Evolutionary conservation across 2,329 filamentous ascomycete genomes (phyloP), one percentile per base, ranked within the genome.

Genomic region (Tolypocladium ovalisporum): DNA sequence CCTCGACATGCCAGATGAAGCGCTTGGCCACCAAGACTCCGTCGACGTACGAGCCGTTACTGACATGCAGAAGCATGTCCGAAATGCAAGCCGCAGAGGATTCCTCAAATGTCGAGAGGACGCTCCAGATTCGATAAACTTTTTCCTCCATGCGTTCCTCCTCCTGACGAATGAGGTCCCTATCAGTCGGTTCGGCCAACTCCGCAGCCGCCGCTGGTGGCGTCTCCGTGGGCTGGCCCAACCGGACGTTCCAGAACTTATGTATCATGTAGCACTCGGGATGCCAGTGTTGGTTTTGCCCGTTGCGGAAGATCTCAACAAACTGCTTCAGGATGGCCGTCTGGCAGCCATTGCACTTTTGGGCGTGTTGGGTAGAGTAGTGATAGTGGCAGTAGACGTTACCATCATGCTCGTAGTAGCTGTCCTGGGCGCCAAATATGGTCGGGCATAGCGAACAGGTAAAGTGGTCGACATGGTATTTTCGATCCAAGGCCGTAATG

Each of bases 181-280:
- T 87, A 61, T 87, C 83, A 61, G 87, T 83, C 52, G 74, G 70
- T 56, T 83, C 79, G 56, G 78, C 75, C 13, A 71, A 68, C 55
- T 79, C 66, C 34, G 62, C 35, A n/a, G 71, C 62, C 35, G 71
- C 73, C 57, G 71, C 73, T 57, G 79, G 74, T 39, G 77, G 68
- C 13, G 73, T 69, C 58, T 85, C 79, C 44, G 80, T 79, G 13
- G 82, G 78, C 32, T 85, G 80, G 13, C 85, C 84, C 40, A 99
- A 78, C 55, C 94, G 86, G 59, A 99, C 94, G 69, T 97, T 99
- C 94, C 94, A 99, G 73, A 97, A 99, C 68, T 99, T 99, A 76
- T 99, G 94, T 61, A 99, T 99, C 94, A 99, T 99, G 74, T 99
- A 99, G 73, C 94, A 99, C 73, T 99, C 94, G 2, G 94, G 94